Evolutionary conservation across 306 rosid species (phyloP).

Genomic region (Citrullus amarus): DNA sequence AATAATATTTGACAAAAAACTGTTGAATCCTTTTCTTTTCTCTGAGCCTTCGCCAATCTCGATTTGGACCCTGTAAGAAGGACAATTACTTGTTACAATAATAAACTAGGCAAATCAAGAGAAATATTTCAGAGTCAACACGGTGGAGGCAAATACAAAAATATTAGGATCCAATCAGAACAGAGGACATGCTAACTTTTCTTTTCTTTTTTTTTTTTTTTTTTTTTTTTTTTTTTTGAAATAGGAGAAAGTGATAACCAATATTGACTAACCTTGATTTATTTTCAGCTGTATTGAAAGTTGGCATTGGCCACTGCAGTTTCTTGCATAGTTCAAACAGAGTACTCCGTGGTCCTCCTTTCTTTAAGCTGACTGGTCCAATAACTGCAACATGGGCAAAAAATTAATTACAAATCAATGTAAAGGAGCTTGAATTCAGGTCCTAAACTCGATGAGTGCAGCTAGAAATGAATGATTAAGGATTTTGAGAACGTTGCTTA

Average conservation of each 20-base stretch:
- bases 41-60: conserved; percentile 37
- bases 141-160: neutral
- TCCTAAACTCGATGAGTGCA: neutral
- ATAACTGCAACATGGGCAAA: conserved; percentile 24
- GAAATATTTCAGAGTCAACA: neutral
- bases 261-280: conserved; percentile 47
- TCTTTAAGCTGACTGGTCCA: conserved; percentile 43
- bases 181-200: neutral
- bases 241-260: neutral
- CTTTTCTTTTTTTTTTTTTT: too few species aligned
- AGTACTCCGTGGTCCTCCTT: conserved; percentile 79
- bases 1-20: conserved; percentile 44
- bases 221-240: too few species aligned
- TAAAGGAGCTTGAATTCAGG: neutral
- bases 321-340: conserved; percentile 55
- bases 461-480: neutral
- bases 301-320: conserved; percentile 72
- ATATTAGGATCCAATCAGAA: neutral
- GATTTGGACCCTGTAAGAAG: conserved; percentile 25
- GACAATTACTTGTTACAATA: neutral
- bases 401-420: neutral
- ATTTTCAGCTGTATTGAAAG: conserved; percentile 36
- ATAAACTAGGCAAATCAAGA: neutral
- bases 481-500: neutral
- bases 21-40: conserved; percentile 32